Evolutionary conservation across 768 basidiomycete genomes (phyloP), one percentile per base, ranked within the genome.

Genomic region (Pilatotrama ljubarskyi): DNA sequence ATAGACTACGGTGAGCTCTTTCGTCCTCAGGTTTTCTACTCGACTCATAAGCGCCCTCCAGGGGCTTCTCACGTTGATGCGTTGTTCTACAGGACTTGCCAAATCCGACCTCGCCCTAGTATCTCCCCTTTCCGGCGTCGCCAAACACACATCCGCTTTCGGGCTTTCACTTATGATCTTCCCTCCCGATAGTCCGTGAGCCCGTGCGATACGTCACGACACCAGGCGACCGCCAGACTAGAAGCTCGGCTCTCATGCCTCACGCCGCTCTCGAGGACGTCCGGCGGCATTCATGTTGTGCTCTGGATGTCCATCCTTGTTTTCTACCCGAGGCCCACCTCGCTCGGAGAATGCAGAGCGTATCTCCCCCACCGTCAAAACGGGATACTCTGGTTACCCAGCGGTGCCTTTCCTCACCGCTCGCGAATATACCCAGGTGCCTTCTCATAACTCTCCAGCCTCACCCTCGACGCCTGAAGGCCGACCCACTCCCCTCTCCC

Each of bases 251-350:
- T 40, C 14, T 25, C n/a, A n/a, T 14, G 55, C 37, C 47, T 14
- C 47, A 42, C 26, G 15, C 25, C 47, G n/a, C 47, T 38, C 46
- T 57, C 44, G 47, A 40, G 55, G 37, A 4, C 11, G 17, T 3
- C 40, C 47, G 37, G 38, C 26, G 26, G 44, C n/a, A 18, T 13
- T 29, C 38, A 29, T 49, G 26, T 57, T 57, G 48, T 57, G 40
- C 55, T 42, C 47, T 26, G 47, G 55, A 57, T 57, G 55, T 57
- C n/a, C 47, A 57, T 57, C 55, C 55, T 57, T 57, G 55, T 57
- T 57, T 35, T 55, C 47, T 42, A 40, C 46, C 36, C 46, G 46
- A 48, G 24, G 22, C 8, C 24, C 7, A 14, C 5, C 24, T 17
- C 18, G 8, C 53, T 40, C 55, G 35, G 36, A 20, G 48, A 49